Conservation (phyloP, 441 rosid species). For the Hura crepitans region DNA sequence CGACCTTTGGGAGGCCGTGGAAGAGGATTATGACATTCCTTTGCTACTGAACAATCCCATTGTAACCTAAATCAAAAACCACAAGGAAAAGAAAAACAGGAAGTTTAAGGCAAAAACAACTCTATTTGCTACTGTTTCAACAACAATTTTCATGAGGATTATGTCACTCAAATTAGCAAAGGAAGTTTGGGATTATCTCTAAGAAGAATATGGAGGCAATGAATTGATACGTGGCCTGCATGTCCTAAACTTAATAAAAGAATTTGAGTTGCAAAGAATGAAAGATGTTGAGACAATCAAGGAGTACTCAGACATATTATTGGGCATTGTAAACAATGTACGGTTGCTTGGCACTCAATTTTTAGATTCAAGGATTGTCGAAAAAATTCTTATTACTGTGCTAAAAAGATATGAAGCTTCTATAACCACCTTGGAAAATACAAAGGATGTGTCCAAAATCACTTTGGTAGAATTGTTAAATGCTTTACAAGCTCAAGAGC, state of each 20-base stretch:
- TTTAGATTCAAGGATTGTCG: not conserved
- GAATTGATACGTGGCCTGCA: not conserved
- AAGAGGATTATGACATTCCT: not conserved
- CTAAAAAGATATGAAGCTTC: constrained; percentile 5
- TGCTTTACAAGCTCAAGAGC: not conserved
- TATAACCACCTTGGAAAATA: not conserved
- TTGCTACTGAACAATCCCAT: not conserved
- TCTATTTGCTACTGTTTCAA: not conserved
- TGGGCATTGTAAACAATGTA: not conserved
- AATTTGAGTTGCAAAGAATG: not conserved
- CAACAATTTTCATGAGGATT: constrained; percentile 7
- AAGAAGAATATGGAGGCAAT: not conserved
- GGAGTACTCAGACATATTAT: not conserved
- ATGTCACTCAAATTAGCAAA: not conserved
- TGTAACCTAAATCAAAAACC: not conserved
- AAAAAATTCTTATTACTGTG: not conserved
- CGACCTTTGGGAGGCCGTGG: not conserved
- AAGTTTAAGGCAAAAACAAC: constrained; percentile 1
- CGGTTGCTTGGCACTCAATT: constrained; percentile 2
- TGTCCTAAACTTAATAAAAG: not conserved
- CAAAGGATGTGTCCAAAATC: constrained; percentile 15
- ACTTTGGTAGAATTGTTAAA: not conserved
- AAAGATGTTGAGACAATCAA: not conserved
- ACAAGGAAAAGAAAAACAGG: not conserved
- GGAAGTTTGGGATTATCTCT: not conserved